A percentile compares a stretch with the other conserved stretches of the same genome.
Evolutionary conservation across 2,329 filamentous ascomycete species (phyloP).

Genomic region (Acrodontium crateriforme): DNA sequence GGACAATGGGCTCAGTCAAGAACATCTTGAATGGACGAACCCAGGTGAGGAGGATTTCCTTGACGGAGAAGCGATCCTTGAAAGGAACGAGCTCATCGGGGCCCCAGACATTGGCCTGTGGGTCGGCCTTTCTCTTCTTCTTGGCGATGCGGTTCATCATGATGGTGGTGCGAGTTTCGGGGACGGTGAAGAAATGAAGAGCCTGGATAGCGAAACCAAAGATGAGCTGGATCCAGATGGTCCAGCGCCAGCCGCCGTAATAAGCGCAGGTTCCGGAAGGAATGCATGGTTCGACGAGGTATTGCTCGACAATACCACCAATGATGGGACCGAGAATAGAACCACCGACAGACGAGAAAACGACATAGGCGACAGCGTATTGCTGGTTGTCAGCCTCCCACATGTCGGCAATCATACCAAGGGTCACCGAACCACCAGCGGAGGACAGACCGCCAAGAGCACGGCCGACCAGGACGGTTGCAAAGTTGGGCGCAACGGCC

Average conservation of each 20-base stretch:
- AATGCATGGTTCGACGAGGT: no score
- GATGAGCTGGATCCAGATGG: constrained; percentile 80
- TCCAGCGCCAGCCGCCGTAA: constrained; percentile 36
- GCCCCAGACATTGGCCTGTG: constrained; percentile 49
- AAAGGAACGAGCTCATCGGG: constrained; percentile 53
- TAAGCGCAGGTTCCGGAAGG: not conserved
- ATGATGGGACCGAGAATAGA: constrained; percentile 25
- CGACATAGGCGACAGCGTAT: constrained; percentile 48
- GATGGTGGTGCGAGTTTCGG: constrained; percentile 67
- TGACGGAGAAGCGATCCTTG: constrained; percentile 27
- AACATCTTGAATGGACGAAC: constrained; percentile 63
- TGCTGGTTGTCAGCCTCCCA: constrained; percentile 47
- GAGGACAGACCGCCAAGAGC: constrained; percentile 45
- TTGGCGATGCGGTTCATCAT: constrained; percentile 71
- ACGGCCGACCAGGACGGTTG: constrained; percentile 33
- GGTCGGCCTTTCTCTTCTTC: constrained; percentile 47
- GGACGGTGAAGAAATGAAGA: constrained; percentile 47
- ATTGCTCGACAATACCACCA: constrained; percentile 22
- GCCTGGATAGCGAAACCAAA: constrained; percentile 59
- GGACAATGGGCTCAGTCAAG: constrained; percentile 60
- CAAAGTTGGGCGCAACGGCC: constrained; percentile 32
- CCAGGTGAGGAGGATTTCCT: constrained; percentile 41
- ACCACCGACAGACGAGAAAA: constrained; percentile 28
- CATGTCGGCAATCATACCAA: constrained; percentile 54
- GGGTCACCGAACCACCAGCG: constrained; percentile 50